These are phyloP conservation scores for Eucalyptus guilfoylei DNA, from an alignment of 345 rosid species.

Conservation along the genomic window DNA sequence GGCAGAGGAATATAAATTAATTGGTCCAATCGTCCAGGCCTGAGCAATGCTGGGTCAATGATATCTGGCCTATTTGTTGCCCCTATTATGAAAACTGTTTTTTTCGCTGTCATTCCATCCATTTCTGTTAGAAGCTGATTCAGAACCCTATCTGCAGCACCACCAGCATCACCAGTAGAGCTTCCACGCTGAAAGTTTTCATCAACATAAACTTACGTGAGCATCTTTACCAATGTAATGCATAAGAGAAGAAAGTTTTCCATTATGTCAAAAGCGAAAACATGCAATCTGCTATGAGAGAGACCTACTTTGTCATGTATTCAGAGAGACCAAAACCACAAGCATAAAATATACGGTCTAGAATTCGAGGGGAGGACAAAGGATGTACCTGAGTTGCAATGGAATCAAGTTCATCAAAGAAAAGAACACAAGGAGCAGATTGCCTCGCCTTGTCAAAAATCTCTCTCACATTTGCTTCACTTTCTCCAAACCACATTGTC, in stretches of 20 bases:
- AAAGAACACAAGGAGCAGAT: constrained; percentile 92
- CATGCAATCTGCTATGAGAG: neutral
- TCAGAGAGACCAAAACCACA: neutral
- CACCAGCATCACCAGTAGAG: constrained; percentile 84
- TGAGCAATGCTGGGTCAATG: constrained; percentile 83
- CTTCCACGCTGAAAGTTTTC: constrained; percentile 56
- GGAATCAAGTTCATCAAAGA: constrained; percentile 93
- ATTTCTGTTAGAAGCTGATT: constrained; percentile 92
- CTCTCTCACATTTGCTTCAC: constrained; percentile 93
- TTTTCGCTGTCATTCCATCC: constrained; percentile 97
- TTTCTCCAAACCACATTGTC: constrained; percentile 98
- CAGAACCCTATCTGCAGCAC: constrained; percentile 93
- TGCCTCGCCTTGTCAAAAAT: constrained; percentile 94
- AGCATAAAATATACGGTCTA: neutral
- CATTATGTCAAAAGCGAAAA: neutral
- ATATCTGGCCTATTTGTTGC: constrained; percentile 94
- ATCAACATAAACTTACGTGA: neutral
- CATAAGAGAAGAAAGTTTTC: neutral
- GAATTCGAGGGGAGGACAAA: neutral
- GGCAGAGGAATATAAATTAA: constrained; percentile 91
- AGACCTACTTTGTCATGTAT: neutral
- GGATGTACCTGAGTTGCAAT: constrained; percentile 76
- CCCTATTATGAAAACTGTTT: constrained; percentile 89
- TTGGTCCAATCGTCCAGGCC: constrained; percentile 93
- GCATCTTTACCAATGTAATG: neutral